Base-by-base conservation (phyloP, 1,284 basidiomycete species). In the Trametes versicolor region DNA sequence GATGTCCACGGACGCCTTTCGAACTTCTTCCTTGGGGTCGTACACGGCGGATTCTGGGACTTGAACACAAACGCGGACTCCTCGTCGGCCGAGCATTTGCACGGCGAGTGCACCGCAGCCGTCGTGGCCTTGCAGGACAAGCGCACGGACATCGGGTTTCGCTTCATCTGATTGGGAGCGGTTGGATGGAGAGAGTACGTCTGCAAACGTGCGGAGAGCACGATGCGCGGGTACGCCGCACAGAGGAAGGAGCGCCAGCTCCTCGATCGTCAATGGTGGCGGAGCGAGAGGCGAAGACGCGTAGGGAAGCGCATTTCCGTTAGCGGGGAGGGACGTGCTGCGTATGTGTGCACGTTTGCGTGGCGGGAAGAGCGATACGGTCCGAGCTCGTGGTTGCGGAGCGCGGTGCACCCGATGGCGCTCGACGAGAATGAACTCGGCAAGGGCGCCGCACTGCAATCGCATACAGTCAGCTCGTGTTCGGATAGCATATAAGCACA, bases 381-480 rank as follows among this genome's bases (percentile, higher is more conserved):
- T 69, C 2, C 72, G 70, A 21, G 72, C 64, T 25, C 73, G 72
- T 1, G 90, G 90, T 68, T 87, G 84, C 0, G 93, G 91, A 15
- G 90, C 85, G 10, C 90, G 86, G 67, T 90, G 86, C 1, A 95
- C 76, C n/a, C 91, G 86, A 70, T 90, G 89, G 37, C 92, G 87
- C 73, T 96, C 93, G 17, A 91, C 85, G 25, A 93, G 80, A 55
- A 96, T 84, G 78, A 94, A 96, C 78, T 97, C 93, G 25, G 92
- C 84, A 19, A 96, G 83, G 6, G 91, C 92, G 54, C 94, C 94
- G 69, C 87, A 90, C 93, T 95, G 70, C 34, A 49, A 50, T 2
- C 25, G 8, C 43, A 43, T n/a, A 0, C 49, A 41, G 37, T 65
- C 47, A 68, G 57, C 32, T 25, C 29, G 48, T 41, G 36, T 10